Conservation (phyloP, 345 rosid species). For the Cardamine resedifolia region DNA sequence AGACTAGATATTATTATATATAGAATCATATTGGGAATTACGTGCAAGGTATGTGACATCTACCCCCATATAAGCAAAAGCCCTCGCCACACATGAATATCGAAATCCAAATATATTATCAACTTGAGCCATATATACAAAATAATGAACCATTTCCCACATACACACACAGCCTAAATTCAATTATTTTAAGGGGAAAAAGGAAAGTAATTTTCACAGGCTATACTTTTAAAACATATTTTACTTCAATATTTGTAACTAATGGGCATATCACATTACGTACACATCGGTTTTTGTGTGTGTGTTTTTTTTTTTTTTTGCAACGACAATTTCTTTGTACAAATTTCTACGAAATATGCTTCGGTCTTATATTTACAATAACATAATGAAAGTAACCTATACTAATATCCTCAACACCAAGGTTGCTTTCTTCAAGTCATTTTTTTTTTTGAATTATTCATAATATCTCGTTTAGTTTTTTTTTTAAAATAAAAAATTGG, state of each 20-base stretch:
- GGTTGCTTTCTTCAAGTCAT: not conserved
- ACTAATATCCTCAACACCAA: not conserved
- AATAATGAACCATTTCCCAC: not conserved
- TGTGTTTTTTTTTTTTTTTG: not conserved
- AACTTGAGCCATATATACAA: not conserved
- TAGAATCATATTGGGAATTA: not conserved
- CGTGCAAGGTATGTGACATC: not conserved
- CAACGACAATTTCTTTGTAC: slow-evolving; percentile 25
- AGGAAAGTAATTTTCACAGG: not conserved
- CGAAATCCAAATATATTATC: not conserved
- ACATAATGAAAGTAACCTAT: not conserved
- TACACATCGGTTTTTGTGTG: no score
- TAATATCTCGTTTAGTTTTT: not conserved
- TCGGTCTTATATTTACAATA: not conserved
- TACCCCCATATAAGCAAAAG: not conserved
- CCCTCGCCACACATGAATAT: not conserved
- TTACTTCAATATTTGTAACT: not conserved
- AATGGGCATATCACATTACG: slow-evolving; percentile 1
- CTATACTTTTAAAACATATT: not conserved
- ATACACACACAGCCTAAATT: not conserved
- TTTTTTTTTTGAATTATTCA: not conserved
- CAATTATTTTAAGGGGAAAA: not conserved
- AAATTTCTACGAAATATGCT: slow-evolving; percentile 7
- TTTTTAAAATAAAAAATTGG: not conserved
- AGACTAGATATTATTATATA: not conserved